Base-by-base conservation (phyloP, 139 green algal species). In the Pleodorina starrii region DNA sequence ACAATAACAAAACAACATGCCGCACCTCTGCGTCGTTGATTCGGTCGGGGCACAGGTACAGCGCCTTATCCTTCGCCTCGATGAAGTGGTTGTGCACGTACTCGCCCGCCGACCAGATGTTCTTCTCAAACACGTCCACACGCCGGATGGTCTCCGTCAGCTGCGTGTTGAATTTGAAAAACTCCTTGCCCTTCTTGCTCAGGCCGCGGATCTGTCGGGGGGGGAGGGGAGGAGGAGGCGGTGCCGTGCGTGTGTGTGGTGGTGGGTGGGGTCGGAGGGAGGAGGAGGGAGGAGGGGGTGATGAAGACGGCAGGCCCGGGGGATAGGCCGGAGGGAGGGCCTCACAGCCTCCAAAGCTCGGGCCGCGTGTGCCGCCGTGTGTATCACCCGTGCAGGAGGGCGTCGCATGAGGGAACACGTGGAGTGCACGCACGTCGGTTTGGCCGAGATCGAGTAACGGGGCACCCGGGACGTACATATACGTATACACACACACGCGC, bases 51-150 rank as follows among this genome's bases (percentile, higher is more conserved):
- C 90, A 90, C n/a, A 98, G 72, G 92, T 99, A 99, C 85, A 99
- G 98, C 72, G 98, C 96, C 83, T 98, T 95, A 94, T 99, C 98
- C 91, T 94, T 96, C 60, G 95, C 97, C 91, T 99, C 98, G 32
- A 99, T 89, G 80, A 99, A 98, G 92, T 98, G 97, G 86, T 96
- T 97, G 93, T 98, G 92, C 42, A 95, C 92, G 83, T 93, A 96
- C 51, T 93, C 89, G 35, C 88, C 91, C 12, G 80, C 84, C 0
- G 87, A 87, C 91, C 93, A 94, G 5, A 95, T 92, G 79, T 91
- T 72, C 50, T 81, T 90, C 36, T 93, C 88, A 38, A 68, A 85
- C 5, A 93, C 80, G 50, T 89, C 84, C 46, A 89, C 69, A 23
- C 66, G 82, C 21, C 86, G 72, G 86, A 93, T 93, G 42, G 82